Evolutionary conservation across 257 asterid genomes (phyloP).

Genomic region (Leonotis leonurus): DNA sequence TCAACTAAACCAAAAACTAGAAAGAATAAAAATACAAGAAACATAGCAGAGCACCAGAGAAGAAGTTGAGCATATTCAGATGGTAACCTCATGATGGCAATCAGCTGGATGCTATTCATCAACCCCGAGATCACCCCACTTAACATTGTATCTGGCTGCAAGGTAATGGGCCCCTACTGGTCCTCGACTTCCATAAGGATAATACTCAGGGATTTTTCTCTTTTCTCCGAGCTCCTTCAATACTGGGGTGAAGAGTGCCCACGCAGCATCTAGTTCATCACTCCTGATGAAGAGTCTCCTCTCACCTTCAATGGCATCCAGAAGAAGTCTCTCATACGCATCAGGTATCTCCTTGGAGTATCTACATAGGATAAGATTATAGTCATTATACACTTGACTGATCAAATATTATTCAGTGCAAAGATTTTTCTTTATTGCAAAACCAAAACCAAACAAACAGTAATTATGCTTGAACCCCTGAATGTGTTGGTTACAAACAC

Average conservation of each 20-base stretch:
- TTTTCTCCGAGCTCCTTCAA: constrained; percentile 66
- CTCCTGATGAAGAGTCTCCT: constrained; percentile 95
- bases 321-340: constrained; percentile 89
- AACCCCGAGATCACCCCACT: constrained; percentile 84
- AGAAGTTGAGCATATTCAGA: background rate
- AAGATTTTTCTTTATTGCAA: background rate
- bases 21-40: background rate
- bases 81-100: background rate
- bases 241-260: constrained; percentile 91
- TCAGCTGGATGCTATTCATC: constrained; percentile 30
- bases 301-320: constrained; percentile 91
- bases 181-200: constrained; percentile 92
- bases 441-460: background rate
- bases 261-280: constrained; percentile 92
- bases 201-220: constrained; percentile 59
- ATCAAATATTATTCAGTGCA: background rate
- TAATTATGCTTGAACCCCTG: background rate
- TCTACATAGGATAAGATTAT: constrained; percentile 25
- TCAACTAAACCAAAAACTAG: background rate
- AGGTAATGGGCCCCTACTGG: constrained; percentile 93
- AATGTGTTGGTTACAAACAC: background rate
- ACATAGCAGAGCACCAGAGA: background rate
- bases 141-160: constrained; percentile 74
- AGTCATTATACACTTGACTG: background rate
- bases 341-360: constrained; percentile 92